phyloP scores from a whole-genome alignment of 192 early-diverging fungal species.

The Spinellus fusiger region DNA sequence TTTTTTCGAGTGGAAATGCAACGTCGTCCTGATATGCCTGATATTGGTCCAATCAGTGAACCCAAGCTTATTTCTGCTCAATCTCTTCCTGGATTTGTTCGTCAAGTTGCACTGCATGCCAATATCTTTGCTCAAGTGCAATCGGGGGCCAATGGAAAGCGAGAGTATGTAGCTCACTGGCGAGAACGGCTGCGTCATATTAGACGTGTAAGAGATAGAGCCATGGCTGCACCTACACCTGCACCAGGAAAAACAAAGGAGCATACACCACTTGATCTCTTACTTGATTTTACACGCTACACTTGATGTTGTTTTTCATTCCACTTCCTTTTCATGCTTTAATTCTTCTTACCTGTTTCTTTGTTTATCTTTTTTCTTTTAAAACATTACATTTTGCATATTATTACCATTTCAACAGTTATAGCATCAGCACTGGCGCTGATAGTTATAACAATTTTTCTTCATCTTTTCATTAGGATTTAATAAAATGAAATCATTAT shows the following conservation, averaged over 20 bases:
- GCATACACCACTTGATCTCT: constrained; percentile 25
- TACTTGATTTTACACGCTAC: constrained; percentile 56
- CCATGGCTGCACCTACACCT: constrained; percentile 8
- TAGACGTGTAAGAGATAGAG: constrained; percentile 66
- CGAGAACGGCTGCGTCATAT: constrained; percentile 86
- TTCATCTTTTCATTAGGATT: no score
- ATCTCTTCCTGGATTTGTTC: constrained; percentile 73
- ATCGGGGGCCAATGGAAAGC: constrained; percentile 51
- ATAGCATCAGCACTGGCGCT: no score
- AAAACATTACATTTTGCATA: no score
- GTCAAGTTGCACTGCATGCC: constrained; percentile 79
- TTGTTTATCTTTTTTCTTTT: no score
- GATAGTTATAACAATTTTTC: no score
- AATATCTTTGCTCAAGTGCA: constrained; percentile 87
- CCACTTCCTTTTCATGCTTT: not conserved
- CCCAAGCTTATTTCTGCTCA: constrained; percentile 78
- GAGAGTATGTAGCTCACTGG: constrained; percentile 85
- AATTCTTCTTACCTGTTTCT: no score
- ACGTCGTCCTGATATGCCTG: constrained; percentile 72
- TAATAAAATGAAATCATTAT: no score
- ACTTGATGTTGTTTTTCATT: constrained; percentile 23
- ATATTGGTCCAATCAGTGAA: constrained; percentile 72
- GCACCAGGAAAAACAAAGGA: constrained; percentile 8
- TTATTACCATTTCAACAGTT: no score
- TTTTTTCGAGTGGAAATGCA: constrained; percentile 61